Conservation (phyloP, 2,329 filamentous ascomycete species). For the Talaromyces albobiverticillius region DNA sequence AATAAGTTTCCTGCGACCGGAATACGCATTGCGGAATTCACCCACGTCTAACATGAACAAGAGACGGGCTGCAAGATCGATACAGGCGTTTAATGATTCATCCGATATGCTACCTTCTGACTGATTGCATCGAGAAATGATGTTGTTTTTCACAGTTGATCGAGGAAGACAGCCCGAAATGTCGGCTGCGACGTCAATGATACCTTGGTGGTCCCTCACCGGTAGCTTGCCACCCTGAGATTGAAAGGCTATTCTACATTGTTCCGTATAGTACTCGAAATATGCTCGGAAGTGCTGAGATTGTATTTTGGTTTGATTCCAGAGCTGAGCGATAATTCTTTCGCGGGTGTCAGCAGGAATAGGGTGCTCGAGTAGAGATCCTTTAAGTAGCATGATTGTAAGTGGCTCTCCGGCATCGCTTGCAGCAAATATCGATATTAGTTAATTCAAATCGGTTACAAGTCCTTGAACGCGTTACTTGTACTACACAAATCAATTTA, state of each 20-base stretch:
- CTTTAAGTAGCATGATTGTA: background rate
- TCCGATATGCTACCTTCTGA: background rate
- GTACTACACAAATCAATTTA: no score
- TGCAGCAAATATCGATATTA: background rate
- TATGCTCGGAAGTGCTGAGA: background rate
- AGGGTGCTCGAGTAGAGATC: background rate
- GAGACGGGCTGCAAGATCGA: background rate
- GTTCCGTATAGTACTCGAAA: background rate
- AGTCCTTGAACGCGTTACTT: no score
- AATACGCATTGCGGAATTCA: constrained; percentile 1
- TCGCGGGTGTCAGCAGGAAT: background rate
- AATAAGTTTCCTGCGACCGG: background rate
- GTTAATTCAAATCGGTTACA: no score
- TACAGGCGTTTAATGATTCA: background rate
- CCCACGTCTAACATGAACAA: constrained; percentile 1
- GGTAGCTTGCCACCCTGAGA: background rate
- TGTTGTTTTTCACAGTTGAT: background rate
- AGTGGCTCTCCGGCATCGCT: no score
- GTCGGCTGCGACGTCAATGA: background rate
- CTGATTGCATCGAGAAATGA: background rate
- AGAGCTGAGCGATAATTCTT: background rate
- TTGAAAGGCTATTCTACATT: background rate
- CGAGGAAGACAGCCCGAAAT: background rate
- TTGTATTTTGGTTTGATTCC: background rate
- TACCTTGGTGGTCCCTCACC: background rate